Evolutionary conservation across 2,329 filamentous ascomycete genomes (phyloP).

Genomic region (Coleophoma eucalyptorum): DNA sequence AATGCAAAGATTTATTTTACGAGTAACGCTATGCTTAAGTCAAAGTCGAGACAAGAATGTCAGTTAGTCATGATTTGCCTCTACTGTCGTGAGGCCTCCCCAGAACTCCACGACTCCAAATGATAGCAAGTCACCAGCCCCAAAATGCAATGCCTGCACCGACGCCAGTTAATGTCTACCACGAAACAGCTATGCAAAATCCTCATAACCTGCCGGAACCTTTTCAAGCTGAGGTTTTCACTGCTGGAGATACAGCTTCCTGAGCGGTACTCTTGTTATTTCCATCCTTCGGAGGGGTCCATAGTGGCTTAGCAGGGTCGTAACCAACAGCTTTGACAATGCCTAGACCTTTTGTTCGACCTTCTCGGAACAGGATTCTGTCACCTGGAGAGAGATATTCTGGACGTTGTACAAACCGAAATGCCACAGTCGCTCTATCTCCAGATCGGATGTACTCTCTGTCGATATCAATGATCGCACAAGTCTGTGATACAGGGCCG

Average conservation of each 20-base stretch:
- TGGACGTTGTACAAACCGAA: conserved; percentile 89
- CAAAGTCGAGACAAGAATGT: too few relatives aligned
- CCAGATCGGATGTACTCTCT: conserved; percentile 93
- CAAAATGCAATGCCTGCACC: too few relatives aligned
- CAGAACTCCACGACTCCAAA: too few relatives aligned
- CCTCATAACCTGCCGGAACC: too few relatives aligned
- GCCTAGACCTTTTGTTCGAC: conserved; percentile 88
- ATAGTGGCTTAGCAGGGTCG: conserved; percentile 56
- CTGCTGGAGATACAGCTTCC: not conserved
- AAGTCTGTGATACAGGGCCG: conserved; percentile 91
- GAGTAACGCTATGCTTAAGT: too few relatives aligned
- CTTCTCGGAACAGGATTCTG: conserved; percentile 87
- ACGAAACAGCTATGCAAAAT: too few relatives aligned
- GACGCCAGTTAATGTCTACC: too few relatives aligned
- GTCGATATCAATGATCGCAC: conserved; percentile 95
- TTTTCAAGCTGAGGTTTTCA: too few relatives aligned
- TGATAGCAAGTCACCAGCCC: too few relatives aligned
- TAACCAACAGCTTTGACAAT: conserved; percentile 93
- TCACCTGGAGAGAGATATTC: conserved; percentile 91
- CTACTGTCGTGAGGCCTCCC: too few relatives aligned
- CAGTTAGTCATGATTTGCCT: too few relatives aligned
- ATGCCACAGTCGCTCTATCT: conserved; percentile 90
- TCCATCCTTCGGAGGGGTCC: conserved; percentile 28
- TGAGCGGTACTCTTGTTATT: not conserved
- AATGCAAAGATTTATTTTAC: too few relatives aligned